Conservation (phyloP, 129 eudicot species). For the Sambucus nigra region DNA sequence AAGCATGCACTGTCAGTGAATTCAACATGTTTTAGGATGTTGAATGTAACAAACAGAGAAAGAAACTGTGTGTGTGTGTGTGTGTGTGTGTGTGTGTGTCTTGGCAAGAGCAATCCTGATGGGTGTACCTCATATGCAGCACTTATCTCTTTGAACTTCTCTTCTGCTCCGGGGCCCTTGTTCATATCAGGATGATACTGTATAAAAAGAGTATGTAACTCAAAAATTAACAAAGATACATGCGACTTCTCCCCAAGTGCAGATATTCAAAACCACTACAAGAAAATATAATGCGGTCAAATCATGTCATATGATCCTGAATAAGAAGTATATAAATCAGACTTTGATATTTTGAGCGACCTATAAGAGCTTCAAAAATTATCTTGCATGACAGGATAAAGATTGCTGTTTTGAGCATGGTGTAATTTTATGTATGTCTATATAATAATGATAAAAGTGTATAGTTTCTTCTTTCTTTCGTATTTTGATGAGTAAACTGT, state of each 20-base stretch:
- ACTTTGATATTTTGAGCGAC: too few species aligned
- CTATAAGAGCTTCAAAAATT: too few species aligned
- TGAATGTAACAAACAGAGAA: not conserved
- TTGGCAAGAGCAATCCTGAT: not conserved
- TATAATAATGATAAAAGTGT: too few species aligned
- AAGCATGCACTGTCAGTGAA: not conserved
- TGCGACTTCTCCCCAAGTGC: not conserved
- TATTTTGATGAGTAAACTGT: too few species aligned
- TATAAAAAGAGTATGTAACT: slow-evolving; percentile 2
- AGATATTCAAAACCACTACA: not conserved
- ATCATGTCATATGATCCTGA: not conserved
- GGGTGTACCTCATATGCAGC: slow-evolving; percentile 93
- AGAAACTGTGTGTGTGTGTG: not conserved
- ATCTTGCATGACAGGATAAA: too few species aligned
- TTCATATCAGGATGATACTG: slow-evolving; percentile 97
- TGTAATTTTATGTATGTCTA: too few species aligned
- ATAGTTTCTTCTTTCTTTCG: too few species aligned
- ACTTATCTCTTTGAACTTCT: slow-evolving; percentile 86
- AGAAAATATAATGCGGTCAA: not conserved
- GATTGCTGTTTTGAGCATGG: too few species aligned
- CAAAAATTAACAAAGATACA: not conserved
- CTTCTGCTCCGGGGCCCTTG: slow-evolving; percentile 78
- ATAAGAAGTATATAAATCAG: too few species aligned
- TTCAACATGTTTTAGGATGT: not conserved
- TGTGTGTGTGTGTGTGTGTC: not conserved